Percentiles rank a stretch among this genome's conserved stretches.
Conservation (phyloP, 1,284 basidiomycete species). For the Ganoderma resinaceum region DNA sequence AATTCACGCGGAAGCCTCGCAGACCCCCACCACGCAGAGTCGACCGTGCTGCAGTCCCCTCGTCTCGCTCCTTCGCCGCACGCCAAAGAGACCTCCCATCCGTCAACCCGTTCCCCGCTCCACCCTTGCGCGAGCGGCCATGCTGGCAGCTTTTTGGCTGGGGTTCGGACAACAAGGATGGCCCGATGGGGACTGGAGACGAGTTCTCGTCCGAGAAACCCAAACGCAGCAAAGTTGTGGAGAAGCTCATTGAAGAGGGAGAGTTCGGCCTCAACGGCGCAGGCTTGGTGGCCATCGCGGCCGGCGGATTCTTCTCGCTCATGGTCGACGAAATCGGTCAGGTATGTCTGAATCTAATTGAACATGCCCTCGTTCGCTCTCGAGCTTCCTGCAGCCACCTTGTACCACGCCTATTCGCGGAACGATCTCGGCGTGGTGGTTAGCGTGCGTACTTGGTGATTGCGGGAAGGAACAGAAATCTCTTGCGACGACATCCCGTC, state of each 20-base stretch:
- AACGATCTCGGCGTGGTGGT: background rate
- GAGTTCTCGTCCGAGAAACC: constrained; percentile 75
- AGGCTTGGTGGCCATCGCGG: constrained; percentile 77
- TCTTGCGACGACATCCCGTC: background rate
- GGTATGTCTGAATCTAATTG: constrained; percentile 53
- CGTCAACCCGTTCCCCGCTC: constrained; percentile 21
- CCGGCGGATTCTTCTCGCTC: constrained; percentile 86
- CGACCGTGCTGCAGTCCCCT: background rate
- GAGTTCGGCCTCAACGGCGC: constrained; percentile 69
- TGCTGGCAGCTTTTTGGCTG: constrained; percentile 66
- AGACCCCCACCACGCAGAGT: background rate
- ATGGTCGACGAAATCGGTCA: constrained; percentile 86
- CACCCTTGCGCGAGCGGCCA: constrained; percentile 25
- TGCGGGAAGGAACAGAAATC: background rate
- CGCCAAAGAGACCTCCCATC: constrained; percentile 67
- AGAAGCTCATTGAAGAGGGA: constrained; percentile 64
- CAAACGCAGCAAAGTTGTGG: constrained; percentile 69
- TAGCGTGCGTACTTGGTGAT: constrained; percentile 2
- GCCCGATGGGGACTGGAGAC: constrained; percentile 86
- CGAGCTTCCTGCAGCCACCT: background rate
- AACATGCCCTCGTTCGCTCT: constrained; percentile 1
- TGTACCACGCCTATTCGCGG: background rate
- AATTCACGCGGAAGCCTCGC: background rate
- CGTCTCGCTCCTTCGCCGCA: constrained; percentile 43
- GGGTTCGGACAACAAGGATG: constrained; percentile 84